A percentile compares a stretch with the other conserved stretches of the same genome.
These are phyloP conservation scores for Aeschynomene evenia DNA, from an alignment of 306 rosid genomes.

Conservation along the genomic window DNA sequence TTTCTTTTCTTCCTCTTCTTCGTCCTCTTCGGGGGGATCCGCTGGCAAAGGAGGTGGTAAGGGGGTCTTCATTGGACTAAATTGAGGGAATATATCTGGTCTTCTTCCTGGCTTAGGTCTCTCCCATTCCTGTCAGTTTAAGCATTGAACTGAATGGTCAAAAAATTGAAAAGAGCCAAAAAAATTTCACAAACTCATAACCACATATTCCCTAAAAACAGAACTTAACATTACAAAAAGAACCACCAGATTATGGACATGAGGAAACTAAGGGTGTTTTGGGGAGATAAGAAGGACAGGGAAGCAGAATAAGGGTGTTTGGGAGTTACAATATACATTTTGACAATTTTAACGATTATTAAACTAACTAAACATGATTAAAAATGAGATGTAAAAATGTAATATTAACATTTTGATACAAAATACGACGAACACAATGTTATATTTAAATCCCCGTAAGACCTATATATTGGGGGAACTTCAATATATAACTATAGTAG, in stretches of 20 bases:
- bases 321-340: not conserved
- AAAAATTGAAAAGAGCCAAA: not conserved
- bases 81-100: constrained; percentile 53
- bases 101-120: constrained; percentile 53
- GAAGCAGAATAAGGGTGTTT: too few species aligned
- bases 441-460: not conserved
- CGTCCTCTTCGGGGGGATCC: constrained; percentile 53
- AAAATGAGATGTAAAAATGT: not conserved
- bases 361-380: not conserved
- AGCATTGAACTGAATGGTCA: not conserved
- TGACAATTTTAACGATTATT: not conserved
- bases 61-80: constrained; percentile 60
- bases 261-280: not conserved
- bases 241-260: not conserved
- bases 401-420: not conserved
- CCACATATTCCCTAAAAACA: not conserved
- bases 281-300: not conserved
- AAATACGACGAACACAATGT: not conserved
- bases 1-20: constrained; percentile 42
- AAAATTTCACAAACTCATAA: not conserved
- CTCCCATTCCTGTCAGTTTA: constrained; percentile 44
- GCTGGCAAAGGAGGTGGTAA: constrained; percentile 52
- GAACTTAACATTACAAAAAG: not conserved
- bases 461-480: not conserved
- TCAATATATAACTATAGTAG: not conserved